phyloP scores from a whole-genome alignment of 805 yeast species.

The Saccharomycopsis oosterbeekiorum region DNA sequence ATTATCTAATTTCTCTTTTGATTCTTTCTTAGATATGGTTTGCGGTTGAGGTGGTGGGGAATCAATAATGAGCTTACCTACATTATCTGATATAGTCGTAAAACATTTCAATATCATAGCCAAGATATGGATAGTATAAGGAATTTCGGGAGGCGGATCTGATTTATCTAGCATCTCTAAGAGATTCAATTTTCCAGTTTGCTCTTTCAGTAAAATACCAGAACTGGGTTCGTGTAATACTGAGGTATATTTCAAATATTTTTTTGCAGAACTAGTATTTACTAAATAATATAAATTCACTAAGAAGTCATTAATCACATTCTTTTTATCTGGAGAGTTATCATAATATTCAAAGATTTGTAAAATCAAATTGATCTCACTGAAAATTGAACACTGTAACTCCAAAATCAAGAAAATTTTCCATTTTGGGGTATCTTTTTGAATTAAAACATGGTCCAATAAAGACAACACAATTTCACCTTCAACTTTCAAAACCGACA shows the following conservation, averaged over 20 bases:
- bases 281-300: conserved; percentile 31
- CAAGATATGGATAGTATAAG: conserved; percentile 30
- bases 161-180: conserved; percentile 73
- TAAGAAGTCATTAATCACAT: conserved; percentile 49
- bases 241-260: conserved; percentile 28
- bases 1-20: neutral
- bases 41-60: conserved; percentile 3
- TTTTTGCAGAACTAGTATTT: conserved; percentile 23
- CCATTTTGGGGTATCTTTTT: conserved; percentile 55
- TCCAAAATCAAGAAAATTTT: conserved; percentile 67
- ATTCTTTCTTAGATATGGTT: neutral
- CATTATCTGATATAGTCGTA: conserved; percentile 54
- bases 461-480: conserved; percentile 72
- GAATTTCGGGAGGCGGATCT: conserved; percentile 67
- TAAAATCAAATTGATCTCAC: conserved; percentile 43
- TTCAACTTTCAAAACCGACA: conserved; percentile 58
- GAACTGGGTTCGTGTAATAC: conserved; percentile 25
- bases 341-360: conserved; percentile 58
- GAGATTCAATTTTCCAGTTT: neutral
- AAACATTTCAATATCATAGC: conserved; percentile 42
- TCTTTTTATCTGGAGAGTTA: conserved; percentile 42
- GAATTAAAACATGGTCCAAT: conserved; percentile 58
- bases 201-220: neutral
- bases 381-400: conserved; percentile 49
- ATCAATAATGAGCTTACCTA: conserved; percentile 42